Conservation (phyloP, 345 rosid species). For the Eutrema japonicum region DNA sequence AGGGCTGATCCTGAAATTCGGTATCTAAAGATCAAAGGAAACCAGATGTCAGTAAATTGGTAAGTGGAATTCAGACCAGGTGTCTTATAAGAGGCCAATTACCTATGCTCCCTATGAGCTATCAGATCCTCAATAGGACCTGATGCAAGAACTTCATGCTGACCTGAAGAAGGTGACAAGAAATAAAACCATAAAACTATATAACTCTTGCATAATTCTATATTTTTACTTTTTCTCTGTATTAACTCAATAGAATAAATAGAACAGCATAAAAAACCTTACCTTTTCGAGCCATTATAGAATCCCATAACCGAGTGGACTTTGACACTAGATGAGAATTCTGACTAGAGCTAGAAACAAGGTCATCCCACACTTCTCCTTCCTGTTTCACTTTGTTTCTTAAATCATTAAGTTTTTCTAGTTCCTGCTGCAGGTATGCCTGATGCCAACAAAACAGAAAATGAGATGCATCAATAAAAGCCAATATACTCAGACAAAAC, state of each 20-base stretch:
- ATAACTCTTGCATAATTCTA: slow-evolving; percentile 9
- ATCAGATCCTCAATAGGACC: slow-evolving; percentile 99
- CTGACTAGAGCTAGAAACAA: slow-evolving; percentile 92
- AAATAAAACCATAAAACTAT: background rate
- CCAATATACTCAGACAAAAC: slow-evolving; percentile 4
- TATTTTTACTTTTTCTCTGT: background rate
- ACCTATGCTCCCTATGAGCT: slow-evolving; percentile 99
- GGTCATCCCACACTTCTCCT: slow-evolving; percentile 98
- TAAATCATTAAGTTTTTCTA: slow-evolving; percentile 91
- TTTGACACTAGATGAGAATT: slow-evolving; percentile 95
- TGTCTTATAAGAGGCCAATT: slow-evolving; percentile 31
- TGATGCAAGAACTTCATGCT: slow-evolving; percentile 98
- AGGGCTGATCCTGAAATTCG: slow-evolving; percentile 97
- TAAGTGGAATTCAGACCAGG: slow-evolving; percentile 10
- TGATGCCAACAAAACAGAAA: slow-evolving; percentile 50
- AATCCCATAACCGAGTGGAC: slow-evolving; percentile 93
- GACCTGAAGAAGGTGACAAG: slow-evolving; percentile 57
- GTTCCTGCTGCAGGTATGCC: slow-evolving; percentile 99
- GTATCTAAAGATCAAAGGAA: slow-evolving; percentile 60
- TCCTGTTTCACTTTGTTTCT: slow-evolving; percentile 97
- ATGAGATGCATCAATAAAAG: slow-evolving; percentile 25
- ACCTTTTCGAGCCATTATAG: slow-evolving; percentile 93
- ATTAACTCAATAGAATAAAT: slow-evolving; percentile 7
- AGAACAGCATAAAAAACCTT: slow-evolving; percentile 39
- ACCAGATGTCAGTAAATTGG: slow-evolving; percentile 31